Evolutionary conservation across 2,329 filamentous ascomycete species (phyloP), one percentile per base, ranked within the genome.

Genomic region (Ophiostoma ulmi): DNA sequence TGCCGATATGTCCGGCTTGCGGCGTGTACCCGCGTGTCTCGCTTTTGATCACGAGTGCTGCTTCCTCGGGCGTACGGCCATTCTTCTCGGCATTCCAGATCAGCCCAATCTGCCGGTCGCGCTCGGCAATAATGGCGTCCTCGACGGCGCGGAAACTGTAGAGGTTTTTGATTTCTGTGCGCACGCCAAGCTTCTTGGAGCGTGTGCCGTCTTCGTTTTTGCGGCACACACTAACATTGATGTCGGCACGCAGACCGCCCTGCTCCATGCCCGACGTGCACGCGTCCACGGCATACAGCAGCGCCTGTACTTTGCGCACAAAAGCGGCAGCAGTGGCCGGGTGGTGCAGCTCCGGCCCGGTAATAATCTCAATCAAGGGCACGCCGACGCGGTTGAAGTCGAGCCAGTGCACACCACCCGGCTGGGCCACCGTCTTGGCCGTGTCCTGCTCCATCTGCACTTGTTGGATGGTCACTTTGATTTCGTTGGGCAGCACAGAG

Each of bases 371-470:
- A 73, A 99, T 91, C 66, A 99, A 84, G 5, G 95, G 94, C 69
- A 94, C 87, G 2, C 94, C 95, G 3, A 95, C 93, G 38, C 95
- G 90, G 78, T 98, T 98, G 80, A 97, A 94, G 78, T 99, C 95
- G 36, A 99, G 85, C 78, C 96, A 89, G 74, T 94, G 89, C 5
- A 87, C 86, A 14, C 87, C 88, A 14, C 87, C 88, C 1, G 91
- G 87, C 75, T 94, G 90, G 38, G 92, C 89, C 55, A 94, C 86
- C 0, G 94, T 97, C 80, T 98, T 98, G 74, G 94, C 95, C 0
- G 95, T 98, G 78, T 99, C 95, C 80, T 99, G 95, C 81, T 99
- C 95, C 83, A 99, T 90, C 80, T 99, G 95, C 10, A 99, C 86
- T 79, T 98, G 95, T 79, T 95, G 91, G 77, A 99, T 97, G 39